Percentiles rank a stretch among this genome's conserved stretches.
Evolutionary conservation across 2,329 filamentous ascomycete genomes (phyloP).

Genomic region (Pseudogymnoascus sp.): DNA sequence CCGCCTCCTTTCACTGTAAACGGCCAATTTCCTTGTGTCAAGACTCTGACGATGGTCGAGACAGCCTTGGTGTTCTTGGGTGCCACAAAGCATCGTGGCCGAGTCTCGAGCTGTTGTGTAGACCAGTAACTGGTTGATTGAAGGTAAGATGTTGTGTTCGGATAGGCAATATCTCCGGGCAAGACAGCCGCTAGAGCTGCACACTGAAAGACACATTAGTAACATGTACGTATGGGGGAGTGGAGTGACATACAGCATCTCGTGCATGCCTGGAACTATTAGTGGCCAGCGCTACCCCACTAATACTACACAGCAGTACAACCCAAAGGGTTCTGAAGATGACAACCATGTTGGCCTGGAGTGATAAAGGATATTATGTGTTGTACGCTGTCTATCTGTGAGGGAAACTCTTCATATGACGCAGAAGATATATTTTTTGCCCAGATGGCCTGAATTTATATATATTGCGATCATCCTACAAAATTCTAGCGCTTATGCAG

Average conservation of each 20-base stretch:
- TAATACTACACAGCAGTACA: background rate
- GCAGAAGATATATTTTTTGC: background rate
- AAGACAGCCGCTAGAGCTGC: background rate
- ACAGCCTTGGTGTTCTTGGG: background rate
- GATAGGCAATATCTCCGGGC: background rate
- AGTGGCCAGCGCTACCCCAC: background rate
- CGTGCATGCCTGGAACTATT: background rate
- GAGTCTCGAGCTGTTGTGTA: background rate
- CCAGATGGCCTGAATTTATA: background rate
- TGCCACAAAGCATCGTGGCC: background rate
- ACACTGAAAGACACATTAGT: background rate
- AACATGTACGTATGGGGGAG: background rate
- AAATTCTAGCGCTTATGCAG: background rate
- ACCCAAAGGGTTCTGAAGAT: background rate
- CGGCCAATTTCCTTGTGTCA: constrained; percentile 18
- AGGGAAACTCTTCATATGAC: background rate
- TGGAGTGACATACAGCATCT: background rate
- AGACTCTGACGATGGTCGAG: background rate
- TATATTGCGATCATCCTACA: background rate
- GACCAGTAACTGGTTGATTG: background rate
- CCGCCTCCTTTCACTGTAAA: constrained; percentile 52
- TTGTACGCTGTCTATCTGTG: background rate
- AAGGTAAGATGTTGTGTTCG: background rate
- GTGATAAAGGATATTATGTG: background rate
- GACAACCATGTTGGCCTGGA: background rate